These are phyloP conservation scores for Xylaria sp. DNA, from an alignment of 2,329 filamentous ascomycete genomes.

Conservation along the genomic window DNA sequence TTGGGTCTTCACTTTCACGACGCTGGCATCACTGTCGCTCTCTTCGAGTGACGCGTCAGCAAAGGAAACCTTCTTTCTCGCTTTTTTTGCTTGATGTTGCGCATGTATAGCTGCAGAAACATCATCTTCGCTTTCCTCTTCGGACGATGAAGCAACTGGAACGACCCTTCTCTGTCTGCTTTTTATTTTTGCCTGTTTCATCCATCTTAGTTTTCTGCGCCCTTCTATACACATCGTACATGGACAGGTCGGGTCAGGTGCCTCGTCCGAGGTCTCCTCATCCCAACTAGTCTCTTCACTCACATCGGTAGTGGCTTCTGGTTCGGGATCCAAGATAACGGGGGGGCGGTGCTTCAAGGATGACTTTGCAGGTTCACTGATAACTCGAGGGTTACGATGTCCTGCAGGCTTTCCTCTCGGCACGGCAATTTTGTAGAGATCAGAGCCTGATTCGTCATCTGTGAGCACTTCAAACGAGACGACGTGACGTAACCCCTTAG, in stretches of 20 bases:
- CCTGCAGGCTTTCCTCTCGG: constrained; percentile 52
- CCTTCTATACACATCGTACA: constrained; percentile 49
- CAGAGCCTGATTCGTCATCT: constrained; percentile 62
- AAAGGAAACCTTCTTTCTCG: constrained; percentile 27
- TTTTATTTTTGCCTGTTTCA: constrained; percentile 43
- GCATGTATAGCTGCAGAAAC: constrained; percentile 16
- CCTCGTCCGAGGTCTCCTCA: constrained; percentile 39
- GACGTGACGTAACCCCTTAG: constrained; percentile 34
- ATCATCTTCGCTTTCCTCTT: constrained; percentile 26
- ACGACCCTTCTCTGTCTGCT: constrained; percentile 9
- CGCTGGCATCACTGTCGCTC: constrained; percentile 19
- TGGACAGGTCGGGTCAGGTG: constrained; percentile 52
- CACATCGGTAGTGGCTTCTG: constrained; percentile 36
- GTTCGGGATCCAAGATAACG: constrained; percentile 21
- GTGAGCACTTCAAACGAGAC: constrained; percentile 58
- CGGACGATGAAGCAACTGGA: constrained; percentile 15
- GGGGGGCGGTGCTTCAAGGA: constrained; percentile 39
- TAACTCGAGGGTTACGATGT: constrained; percentile 37
- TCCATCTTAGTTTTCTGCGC: constrained; percentile 44
- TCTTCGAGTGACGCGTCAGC: constrained; percentile 31
- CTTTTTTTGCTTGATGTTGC: constrained; percentile 20
- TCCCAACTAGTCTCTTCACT: constrained; percentile 36
- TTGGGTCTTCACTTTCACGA: neutral
- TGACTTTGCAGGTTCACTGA: constrained; percentile 48
- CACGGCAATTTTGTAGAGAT: constrained; percentile 60